A percentile compares a stretch with the other conserved stretches of the same genome.
Evolutionary conservation across 108 stramenopile species (phyloP).

Genomic region (Cylindrotheca closterium): DNA sequence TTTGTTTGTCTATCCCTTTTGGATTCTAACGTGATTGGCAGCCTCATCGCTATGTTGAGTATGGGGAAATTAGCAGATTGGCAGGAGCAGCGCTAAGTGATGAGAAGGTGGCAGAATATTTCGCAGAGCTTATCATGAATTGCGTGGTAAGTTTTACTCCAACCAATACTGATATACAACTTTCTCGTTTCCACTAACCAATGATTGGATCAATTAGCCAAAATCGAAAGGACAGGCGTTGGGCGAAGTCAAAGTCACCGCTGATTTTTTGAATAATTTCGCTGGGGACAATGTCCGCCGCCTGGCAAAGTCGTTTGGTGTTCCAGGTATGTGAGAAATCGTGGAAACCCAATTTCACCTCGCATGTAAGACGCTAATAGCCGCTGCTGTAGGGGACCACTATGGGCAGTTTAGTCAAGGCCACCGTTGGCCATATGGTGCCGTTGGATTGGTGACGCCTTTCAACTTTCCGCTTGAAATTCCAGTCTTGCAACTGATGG

Average conservation of each 20-base stretch:
- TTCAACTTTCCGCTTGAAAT: constrained; percentile 98
- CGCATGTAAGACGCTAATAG: no score
- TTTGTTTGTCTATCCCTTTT: constrained; percentile 7
- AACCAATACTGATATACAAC: no score
- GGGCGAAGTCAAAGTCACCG: constrained; percentile 88
- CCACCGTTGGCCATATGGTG: constrained; percentile 97
- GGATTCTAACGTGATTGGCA: neutral
- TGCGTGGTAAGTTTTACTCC: constrained; percentile 60
- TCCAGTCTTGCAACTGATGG: constrained; percentile 95
- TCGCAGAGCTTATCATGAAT: constrained; percentile 83
- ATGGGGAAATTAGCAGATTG: constrained; percentile 82
- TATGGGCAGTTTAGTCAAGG: constrained; percentile 92
- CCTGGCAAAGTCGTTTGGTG: constrained; percentile 50
- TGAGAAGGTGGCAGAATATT: constrained; percentile 88
- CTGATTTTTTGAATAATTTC: constrained; percentile 88
- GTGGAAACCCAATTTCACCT: no score
- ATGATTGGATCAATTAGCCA: constrained; percentile 56
- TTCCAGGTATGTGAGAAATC: neutral
- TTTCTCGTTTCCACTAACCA: no score
- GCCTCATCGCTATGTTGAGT: constrained; percentile 85
- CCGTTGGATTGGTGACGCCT: constrained; percentile 91
- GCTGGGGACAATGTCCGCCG: constrained; percentile 93
- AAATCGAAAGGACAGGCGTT: constrained; percentile 92
- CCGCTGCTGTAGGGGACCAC: constrained; percentile 88
- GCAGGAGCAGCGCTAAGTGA: constrained; percentile 73